Base-by-base conservation (phyloP, 257 asterid species). In the Coffea canephora region DNA sequence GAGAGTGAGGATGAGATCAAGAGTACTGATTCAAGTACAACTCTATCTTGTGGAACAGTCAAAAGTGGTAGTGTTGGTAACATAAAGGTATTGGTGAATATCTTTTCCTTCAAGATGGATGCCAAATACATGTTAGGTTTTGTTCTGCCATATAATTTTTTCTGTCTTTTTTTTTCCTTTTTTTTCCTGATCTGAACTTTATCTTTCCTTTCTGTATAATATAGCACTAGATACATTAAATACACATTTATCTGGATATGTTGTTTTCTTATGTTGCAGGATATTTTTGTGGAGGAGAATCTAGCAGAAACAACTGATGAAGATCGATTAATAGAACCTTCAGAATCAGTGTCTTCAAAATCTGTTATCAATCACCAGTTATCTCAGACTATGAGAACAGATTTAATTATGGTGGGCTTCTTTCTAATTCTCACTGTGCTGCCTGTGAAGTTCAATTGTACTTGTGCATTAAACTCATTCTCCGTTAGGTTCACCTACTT, bases 401-500 rank as follows among this genome's bases (percentile, higher is more conserved):
- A 95, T 86, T 82, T 95, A 82, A 85, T 93, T 79, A 83, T 95
- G 98, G 99, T 95, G 84, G 85, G 82, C 67, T 54, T 85, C 59
- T 46, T 45, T 54, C 55, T 71, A 54, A 70, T 77, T 54, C 27
- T 57, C 82, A 66, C 77, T 14, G 73, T 69, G 19, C n/a, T 68
- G 73, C 15, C 27, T 80, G 55, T 46, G 25, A 64, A 46, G 46
- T 23, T 81, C n/a, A 70, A 72, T 61, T 83, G 55, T 75, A 65
- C 78, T 78, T 46, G 78, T 69, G 65, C 80, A 71, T 79, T 83
- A 75, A 81, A 69, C 77, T 82, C 64, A 84, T 66, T 73, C 81
- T 81, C 82, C 54, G 69, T 27, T 75, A 95, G 99, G 99, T 91
- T 73, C 98, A 95, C 89, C 84, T 95, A 90, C 96, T 95, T 79